Evolutionary conservation across 2,329 filamentous ascomycete genomes (phyloP), one percentile per base, ranked within the genome.

Genomic region (Penicillium sp.): DNA sequence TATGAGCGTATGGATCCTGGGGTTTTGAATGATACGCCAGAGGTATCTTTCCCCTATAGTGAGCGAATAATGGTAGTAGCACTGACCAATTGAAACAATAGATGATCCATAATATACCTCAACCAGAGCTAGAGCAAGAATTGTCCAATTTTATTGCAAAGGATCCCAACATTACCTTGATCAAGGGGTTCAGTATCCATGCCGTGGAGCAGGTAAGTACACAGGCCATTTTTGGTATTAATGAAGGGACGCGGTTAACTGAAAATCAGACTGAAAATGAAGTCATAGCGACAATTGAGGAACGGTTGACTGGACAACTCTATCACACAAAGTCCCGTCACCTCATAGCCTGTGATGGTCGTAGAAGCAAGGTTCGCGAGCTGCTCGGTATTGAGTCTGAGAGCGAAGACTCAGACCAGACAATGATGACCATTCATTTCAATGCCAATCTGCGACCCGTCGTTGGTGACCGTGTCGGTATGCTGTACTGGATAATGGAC

Each of bases 401-500:
- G 17, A 77, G 76, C 35, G 77, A 78, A 56, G 74, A 77, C 50
- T 74, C 75, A 23, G 77, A 76, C 75, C 60, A 67, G 72, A 77
- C 75, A 0, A 79, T 79, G 77, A 79, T 80, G 78, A 79, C 77
- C 0, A 79, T 80, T 17, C 77, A 80, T 45, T 75, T 80, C 61
- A 77, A 77, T 43, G 75, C 76, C 0, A 68, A 80, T 46, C 65
- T 80, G 2, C 69, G 76, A 0, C 70, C 73, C 0, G 65, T 80
- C 0, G 67, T 80, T 0, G 67, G 68, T 4, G 68, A 75, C 0
- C 67, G 72, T n/a, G 73, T 77, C 0, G 77, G 78, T 10, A 79
- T 80, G 76, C 61, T 80, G 1, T 75, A 79, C 57, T 80, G 77
- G 77, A 71, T 80, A 19, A 73, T 76, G 60, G 78, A 80, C 43